phyloP scores from a whole-genome alignment of 208 protist species.

The Histomonas meleagridis region DNA sequence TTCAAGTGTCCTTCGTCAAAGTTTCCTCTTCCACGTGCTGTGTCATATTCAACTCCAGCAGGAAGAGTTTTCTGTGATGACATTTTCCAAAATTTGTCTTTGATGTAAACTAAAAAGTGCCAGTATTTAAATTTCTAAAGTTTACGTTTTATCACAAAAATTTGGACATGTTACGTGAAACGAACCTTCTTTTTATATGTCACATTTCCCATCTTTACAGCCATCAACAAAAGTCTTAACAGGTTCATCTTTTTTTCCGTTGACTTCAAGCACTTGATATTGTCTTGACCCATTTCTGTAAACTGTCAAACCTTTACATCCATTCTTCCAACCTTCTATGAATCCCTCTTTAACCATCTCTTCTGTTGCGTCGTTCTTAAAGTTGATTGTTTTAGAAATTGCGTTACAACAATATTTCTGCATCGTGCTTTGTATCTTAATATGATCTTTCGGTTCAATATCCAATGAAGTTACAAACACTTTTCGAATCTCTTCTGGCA shows the following conservation, averaged over 20 bases:
- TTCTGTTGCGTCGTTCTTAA: background rate
- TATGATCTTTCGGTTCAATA: background rate
- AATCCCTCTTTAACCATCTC: background rate
- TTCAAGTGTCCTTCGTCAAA: background rate
- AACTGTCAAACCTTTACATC: background rate
- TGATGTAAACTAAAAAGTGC: no score
- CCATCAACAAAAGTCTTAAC: background rate
- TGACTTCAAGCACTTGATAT: background rate
- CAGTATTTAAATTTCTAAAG: no score
- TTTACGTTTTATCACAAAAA: no score
- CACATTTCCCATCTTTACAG: slow-evolving; percentile 11
- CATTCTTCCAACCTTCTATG: slow-evolving; percentile 27
- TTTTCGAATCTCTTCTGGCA: background rate
- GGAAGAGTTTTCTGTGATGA: no score
- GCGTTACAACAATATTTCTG: slow-evolving; percentile 17
- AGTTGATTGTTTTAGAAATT: slow-evolving; percentile 32
- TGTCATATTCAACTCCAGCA: background rate
- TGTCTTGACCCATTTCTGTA: slow-evolving; percentile 16
- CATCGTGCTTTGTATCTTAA: background rate
- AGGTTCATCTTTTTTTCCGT: background rate
- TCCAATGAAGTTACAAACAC: background rate
- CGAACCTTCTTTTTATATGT: background rate
- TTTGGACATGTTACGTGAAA: no score
- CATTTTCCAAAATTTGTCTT: no score
- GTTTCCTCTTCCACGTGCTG: background rate